These are phyloP conservation scores for Acacia pycnantha DNA, from an alignment of 331 rosid species.

Conservation along the genomic window DNA sequence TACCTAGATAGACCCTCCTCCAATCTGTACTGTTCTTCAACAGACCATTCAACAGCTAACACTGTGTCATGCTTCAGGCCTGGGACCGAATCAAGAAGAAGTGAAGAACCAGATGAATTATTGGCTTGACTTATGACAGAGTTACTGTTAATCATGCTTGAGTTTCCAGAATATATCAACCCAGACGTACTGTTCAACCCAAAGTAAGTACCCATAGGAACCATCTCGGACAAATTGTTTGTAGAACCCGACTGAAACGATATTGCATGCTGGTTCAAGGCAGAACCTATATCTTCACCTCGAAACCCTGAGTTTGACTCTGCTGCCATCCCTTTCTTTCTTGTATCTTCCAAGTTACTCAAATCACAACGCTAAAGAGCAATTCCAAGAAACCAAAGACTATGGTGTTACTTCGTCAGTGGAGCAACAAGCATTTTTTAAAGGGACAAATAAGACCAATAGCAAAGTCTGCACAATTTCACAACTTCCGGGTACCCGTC, in stretches of 20 bases:
- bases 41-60: constrained; percentile 95
- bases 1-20: constrained; percentile 83
- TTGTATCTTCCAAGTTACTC: constrained; percentile 26
- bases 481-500: constrained; percentile 27
- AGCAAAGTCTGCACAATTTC: constrained; percentile 8
- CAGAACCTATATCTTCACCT: constrained; percentile 55
- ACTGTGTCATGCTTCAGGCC: constrained; percentile 93
- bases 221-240: constrained; percentile 76
- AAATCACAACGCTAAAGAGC: constrained; percentile 35
- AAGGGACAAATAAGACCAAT: constrained; percentile 4
- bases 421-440: constrained; percentile 38
- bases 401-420: constrained; percentile 5
- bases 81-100: constrained; percentile 78
- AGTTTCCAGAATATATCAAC: constrained; percentile 69
- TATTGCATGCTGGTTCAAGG: constrained; percentile 72
- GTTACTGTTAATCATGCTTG: constrained; percentile 43
- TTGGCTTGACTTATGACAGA: constrained; percentile 63
- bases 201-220: constrained; percentile 72
- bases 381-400: background rate
- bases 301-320: constrained; percentile 82
- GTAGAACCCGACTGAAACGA: constrained; percentile 84
- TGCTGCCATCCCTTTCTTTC: constrained; percentile 54
- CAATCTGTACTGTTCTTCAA: constrained; percentile 85
- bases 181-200: constrained; percentile 50
- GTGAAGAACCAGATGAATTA: constrained; percentile 56